Percentiles rank a stretch among this genome's conserved stretches.
These are phyloP conservation scores for Lolium rigidum DNA, from an alignment of 176 grass and related monocot genomes.

Conservation along the genomic window DNA sequence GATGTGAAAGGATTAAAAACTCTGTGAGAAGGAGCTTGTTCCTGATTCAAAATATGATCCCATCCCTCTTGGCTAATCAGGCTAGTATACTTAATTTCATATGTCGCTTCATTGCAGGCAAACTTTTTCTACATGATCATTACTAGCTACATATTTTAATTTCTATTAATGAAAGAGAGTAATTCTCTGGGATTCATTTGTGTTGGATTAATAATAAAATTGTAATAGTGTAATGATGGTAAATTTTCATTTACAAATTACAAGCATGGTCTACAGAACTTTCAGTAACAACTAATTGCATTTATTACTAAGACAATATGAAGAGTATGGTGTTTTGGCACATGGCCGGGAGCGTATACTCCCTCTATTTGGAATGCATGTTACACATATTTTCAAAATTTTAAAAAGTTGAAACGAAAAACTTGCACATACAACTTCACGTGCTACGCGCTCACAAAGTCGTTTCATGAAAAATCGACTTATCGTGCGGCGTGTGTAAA, in stretches of 20 bases:
- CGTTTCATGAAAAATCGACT: too few species aligned
- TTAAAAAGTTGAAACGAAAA: too few species aligned
- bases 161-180: not conserved
- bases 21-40: constrained; percentile 71
- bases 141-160: constrained; percentile 5
- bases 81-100: constrained; percentile 43
- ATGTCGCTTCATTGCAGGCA: not conserved
- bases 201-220: not conserved
- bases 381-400: too few species aligned
- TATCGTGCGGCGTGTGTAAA: too few species aligned
- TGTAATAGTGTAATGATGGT: not conserved
- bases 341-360: too few species aligned
- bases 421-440: too few species aligned
- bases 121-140: not conserved
- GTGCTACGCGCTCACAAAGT: too few species aligned
- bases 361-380: too few species aligned
- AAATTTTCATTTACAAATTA: not conserved
- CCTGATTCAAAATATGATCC: constrained; percentile 82
- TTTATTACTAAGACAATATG: constrained; percentile 16
- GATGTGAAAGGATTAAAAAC: constrained; percentile 72
- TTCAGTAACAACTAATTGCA: constrained; percentile 6
- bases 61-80: constrained; percentile 61
- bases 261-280: not conserved
- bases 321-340: too few species aligned
- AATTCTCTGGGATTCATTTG: not conserved